These are phyloP conservation scores for Vicia villosa DNA, from an alignment of 306 rosid genomes.

Conservation along the genomic window DNA sequence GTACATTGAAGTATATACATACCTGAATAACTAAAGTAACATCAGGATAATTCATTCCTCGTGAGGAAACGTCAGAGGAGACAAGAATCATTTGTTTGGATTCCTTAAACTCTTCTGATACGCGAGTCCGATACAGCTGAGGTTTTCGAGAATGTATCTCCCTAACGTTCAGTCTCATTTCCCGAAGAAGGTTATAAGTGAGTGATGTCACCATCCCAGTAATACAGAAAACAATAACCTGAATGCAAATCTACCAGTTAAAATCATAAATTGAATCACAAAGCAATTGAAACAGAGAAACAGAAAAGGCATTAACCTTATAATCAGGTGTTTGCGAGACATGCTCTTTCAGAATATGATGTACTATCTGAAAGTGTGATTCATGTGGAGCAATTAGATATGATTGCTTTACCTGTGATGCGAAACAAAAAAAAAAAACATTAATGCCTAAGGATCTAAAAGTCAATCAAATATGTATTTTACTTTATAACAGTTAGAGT, in stretches of 20 bases:
- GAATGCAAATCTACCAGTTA: conserved; percentile 41
- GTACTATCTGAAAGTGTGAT: conserved; percentile 72
- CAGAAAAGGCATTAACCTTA: conserved; percentile 56
- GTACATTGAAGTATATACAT: conserved; percentile 30
- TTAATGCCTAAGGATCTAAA: conserved; percentile 27
- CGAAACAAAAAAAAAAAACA: conserved; percentile 39
- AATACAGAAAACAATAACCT: conserved; percentile 90
- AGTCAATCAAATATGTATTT: conserved; percentile 6
- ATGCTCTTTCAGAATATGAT: conserved; percentile 78
- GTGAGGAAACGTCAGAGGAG: conserved; percentile 89
- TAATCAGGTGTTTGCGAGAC: conserved; percentile 67
- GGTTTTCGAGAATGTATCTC: conserved; percentile 95
- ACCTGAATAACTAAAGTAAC: conserved; percentile 93
- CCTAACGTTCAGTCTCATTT: conserved; percentile 88
- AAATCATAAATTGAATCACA: conserved; percentile 25
- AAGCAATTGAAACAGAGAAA: conserved; percentile 27
- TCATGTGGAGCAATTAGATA: conserved; percentile 75
- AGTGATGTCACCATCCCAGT: conserved; percentile 89
- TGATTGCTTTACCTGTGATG: conserved; percentile 70
- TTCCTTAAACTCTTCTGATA: conserved; percentile 85
- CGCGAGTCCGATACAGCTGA: conserved; percentile 75
- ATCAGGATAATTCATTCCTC: conserved; percentile 95
- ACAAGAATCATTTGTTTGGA: conserved; percentile 78
- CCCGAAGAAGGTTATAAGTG: conserved; percentile 66
- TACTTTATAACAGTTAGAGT: conserved; percentile 18